phyloP scores from a whole-genome alignment of 768 basidiomycete genomes.

The Mycena floridula region DNA sequence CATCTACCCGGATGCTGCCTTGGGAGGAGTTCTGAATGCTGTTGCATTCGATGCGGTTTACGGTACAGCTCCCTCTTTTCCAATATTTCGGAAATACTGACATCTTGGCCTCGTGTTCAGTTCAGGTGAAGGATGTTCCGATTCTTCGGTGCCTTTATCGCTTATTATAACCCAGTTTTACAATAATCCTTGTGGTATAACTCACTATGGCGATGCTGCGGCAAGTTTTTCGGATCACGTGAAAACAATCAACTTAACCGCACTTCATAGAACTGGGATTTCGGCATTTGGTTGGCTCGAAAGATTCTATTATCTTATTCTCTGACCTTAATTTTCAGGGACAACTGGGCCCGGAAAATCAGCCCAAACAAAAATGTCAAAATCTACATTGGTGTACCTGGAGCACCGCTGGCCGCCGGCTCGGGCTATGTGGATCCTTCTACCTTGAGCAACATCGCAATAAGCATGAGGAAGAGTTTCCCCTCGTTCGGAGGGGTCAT shows the following conservation, averaged over 20 bases:
- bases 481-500: constrained; percentile 64
- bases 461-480: constrained; percentile 47
- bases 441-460: constrained; percentile 41
- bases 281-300: constrained; percentile 55
- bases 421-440: constrained; percentile 49
- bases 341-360: constrained; percentile 53
- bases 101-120: too few relatives aligned
- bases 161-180: constrained; percentile 41
- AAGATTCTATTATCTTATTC: constrained; percentile 5
- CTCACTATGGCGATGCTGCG: constrained; percentile 38
- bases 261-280: constrained; percentile 62
- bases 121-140: too few relatives aligned
- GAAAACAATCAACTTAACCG: too few relatives aligned
- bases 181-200: constrained; percentile 47
- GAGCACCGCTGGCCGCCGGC: constrained; percentile 48
- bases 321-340: constrained; percentile 29
- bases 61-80: constrained; percentile 24
- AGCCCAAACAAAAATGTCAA: constrained; percentile 59
- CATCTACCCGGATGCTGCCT: constrained; percentile 60
- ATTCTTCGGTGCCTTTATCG: neutral
- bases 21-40: constrained; percentile 52
- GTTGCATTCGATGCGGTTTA: constrained; percentile 69
- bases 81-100: too few relatives aligned
- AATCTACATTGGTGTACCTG: constrained; percentile 62
- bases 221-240: too few relatives aligned